Percentiles rank a stretch among this genome's conserved stretches.
Evolutionary conservation across 306 rosid genomes (phyloP).

Genomic region (Herpetospermum pedunculosum): DNA sequence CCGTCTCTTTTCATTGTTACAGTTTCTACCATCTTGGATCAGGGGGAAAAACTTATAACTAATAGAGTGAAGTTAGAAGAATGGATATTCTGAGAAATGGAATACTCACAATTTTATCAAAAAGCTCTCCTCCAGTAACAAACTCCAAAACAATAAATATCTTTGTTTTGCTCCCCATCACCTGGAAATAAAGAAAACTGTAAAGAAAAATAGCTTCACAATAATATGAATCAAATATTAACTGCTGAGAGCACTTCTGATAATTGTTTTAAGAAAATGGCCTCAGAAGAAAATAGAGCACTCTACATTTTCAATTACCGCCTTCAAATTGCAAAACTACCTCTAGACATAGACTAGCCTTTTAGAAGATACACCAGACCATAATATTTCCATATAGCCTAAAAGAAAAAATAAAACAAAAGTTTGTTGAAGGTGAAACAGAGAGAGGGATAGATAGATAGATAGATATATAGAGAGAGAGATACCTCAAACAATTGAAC

Average conservation of each 20-base stretch:
- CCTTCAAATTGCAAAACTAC: not conserved
- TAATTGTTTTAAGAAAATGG: not conserved
- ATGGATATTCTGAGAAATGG: slow-evolving; percentile 1
- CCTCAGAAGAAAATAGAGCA: not conserved
- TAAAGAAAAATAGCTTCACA: not conserved
- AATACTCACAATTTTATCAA: slow-evolving; percentile 88
- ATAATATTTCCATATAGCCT: not conserved
- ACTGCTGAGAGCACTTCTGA: not conserved
- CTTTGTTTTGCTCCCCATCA: slow-evolving; percentile 91
- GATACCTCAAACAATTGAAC: slow-evolving; percentile 70
- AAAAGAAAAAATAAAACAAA: not conserved
- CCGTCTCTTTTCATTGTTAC: not conserved
- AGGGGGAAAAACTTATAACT: not conserved
- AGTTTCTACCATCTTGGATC: not conserved
- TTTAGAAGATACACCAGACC: not conserved
- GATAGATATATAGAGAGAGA: slow-evolving; percentile 10
- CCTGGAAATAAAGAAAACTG: slow-evolving; percentile 35
- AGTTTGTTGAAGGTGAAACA: not conserved
- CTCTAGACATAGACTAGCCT: not conserved
- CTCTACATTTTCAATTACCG: not conserved
- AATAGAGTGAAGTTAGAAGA: not conserved
- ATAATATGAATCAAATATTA: not conserved
- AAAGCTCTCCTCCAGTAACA: slow-evolving; percentile 96
- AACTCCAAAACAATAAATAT: slow-evolving; percentile 89
- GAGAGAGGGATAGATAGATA: slow-evolving; percentile 22